A percentile compares a stretch with the other conserved stretches of the same genome.
phyloP scores from a whole-genome alignment of 768 basidiomycete genomes.

The Lentinus brumalis region DNA sequence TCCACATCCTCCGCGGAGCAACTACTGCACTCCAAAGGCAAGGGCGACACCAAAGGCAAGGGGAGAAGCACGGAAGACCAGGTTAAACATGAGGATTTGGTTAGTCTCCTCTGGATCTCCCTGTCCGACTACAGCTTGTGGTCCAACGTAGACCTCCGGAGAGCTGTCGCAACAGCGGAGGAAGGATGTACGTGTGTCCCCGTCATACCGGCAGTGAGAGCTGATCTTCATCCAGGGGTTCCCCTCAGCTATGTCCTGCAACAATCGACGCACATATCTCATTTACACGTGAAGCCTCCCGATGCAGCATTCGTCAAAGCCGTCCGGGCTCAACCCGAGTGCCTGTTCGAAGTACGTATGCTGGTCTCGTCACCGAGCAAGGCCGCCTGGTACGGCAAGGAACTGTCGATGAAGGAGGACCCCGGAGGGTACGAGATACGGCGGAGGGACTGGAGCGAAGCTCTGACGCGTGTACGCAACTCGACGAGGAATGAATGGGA shows the following conservation, averaged over 20 bases:
- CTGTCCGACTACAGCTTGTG: slow-evolving; percentile 75
- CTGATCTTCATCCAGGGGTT: slow-evolving; percentile 46
- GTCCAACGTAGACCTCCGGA: slow-evolving; percentile 51
- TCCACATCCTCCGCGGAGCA: too few relatives aligned
- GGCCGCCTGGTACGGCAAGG: slow-evolving; percentile 39
- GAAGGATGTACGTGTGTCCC: slow-evolving; percentile 51
- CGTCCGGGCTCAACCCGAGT: slow-evolving; percentile 50
- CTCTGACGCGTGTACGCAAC: slow-evolving; percentile 26
- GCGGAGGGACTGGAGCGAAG: slow-evolving; percentile 45
- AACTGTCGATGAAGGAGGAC: slow-evolving; percentile 28
- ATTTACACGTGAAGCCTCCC: slow-evolving; percentile 30
- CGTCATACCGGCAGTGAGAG: slow-evolving; percentile 8
- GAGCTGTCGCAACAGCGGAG: slow-evolving; percentile 46
- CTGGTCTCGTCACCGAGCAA: slow-evolving; percentile 47
- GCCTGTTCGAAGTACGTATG: slow-evolving; percentile 62
- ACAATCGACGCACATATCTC: slow-evolving; percentile 37
- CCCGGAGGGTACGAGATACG: slow-evolving; percentile 68
- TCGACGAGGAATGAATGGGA: slow-evolving; percentile 58
- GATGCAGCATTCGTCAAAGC: slow-evolving; percentile 60
- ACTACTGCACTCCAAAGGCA: too few relatives aligned
- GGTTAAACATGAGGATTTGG: slow-evolving; percentile 46
- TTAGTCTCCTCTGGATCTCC: slow-evolving; percentile 53
- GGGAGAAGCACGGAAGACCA: slow-evolving; percentile 26
- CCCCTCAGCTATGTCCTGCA: slow-evolving; percentile 56
- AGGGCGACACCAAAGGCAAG: slow-evolving; percentile 23